Evolutionary conservation across 2,329 filamentous ascomycete genomes (phyloP).

Genomic region (Aspergillus floridensis): DNA sequence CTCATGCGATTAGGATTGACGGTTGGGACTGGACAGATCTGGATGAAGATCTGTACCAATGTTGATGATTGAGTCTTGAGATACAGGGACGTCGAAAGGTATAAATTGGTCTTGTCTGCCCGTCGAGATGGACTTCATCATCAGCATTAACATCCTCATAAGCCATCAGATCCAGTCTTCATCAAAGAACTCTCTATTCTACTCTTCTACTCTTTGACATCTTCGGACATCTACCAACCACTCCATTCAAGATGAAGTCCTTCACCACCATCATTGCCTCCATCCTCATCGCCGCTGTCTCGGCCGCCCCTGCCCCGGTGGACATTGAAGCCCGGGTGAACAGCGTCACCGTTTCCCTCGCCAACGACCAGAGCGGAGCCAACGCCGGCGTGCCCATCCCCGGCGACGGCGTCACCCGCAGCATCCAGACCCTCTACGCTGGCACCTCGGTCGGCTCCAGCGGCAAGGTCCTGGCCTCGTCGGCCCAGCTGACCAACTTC

Average conservation of each 20-base stretch:
- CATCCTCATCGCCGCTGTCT: constrained; percentile 19
- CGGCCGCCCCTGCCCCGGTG: constrained; percentile 11
- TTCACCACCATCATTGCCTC: constrained; percentile 16
- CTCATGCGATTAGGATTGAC: background rate
- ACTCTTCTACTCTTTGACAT: background rate
- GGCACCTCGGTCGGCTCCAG: constrained; percentile 19
- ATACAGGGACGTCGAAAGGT: background rate
- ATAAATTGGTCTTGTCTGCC: background rate
- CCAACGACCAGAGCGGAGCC: constrained; percentile 27
- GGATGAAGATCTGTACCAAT: background rate
- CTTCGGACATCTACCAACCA: background rate
- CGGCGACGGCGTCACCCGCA: constrained; percentile 19
- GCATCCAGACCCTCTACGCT: constrained; percentile 22
- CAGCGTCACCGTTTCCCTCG: constrained; percentile 23
- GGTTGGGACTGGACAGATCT: background rate
- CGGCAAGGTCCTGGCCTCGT: constrained; percentile 23
- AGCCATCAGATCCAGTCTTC: background rate
- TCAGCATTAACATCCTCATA: background rate
- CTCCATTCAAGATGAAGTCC: constrained; percentile 21
- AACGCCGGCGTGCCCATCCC: constrained; percentile 21
- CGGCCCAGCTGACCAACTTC: constrained; percentile 23
- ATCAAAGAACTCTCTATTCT: background rate
- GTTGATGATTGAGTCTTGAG: background rate
- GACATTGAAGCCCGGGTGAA: constrained; percentile 3
- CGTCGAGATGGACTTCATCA: background rate